Conservation (phyloP, 1,284 basidiomycete species). For the Heterobasidion irregulare region DNA sequence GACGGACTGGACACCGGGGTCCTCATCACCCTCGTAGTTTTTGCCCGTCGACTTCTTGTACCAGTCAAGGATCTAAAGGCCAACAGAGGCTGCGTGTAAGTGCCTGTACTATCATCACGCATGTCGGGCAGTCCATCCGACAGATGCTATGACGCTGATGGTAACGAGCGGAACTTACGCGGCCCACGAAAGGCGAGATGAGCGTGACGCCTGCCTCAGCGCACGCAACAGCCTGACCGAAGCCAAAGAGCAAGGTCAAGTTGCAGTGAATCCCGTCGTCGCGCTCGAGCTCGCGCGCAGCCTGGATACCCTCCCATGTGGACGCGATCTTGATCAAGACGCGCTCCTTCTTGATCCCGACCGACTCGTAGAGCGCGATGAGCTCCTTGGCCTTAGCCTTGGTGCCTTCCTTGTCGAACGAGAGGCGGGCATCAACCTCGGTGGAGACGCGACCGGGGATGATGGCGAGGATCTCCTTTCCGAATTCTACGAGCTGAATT, state of each 20-base stretch:
- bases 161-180: conserved; percentile 43
- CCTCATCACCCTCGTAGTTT: conserved; percentile 80
- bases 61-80: conserved; percentile 85
- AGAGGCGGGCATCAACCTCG: conserved; percentile 96
- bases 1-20: conserved; percentile 97
- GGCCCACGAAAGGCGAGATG: conserved; percentile 99
- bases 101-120: neutral
- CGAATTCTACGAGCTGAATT: conserved; percentile 90
- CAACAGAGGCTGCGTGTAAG: neutral
- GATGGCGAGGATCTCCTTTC: conserved; percentile 90
- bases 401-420: conserved; percentile 91
- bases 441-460: conserved; percentile 99
- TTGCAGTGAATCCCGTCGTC: conserved; percentile 97
- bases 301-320: conserved; percentile 99
- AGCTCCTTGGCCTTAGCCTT: conserved; percentile 92
- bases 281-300: conserved; percentile 90
- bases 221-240: conserved; percentile 96
- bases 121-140: neutral
- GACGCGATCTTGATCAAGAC: conserved; percentile 99
- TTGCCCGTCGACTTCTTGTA: conserved; percentile 88
- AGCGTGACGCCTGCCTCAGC: conserved; percentile 97
- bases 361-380: conserved; percentile 88
- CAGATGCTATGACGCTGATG: too few relatives aligned
- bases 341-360: conserved; percentile 90
- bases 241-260: conserved; percentile 97